A percentile compares a stretch with the other conserved stretches of the same genome.
Conservation (phyloP, 1,284 basidiomycete genomes). For the Cutaneotrichosporon arboriforme region DNA sequence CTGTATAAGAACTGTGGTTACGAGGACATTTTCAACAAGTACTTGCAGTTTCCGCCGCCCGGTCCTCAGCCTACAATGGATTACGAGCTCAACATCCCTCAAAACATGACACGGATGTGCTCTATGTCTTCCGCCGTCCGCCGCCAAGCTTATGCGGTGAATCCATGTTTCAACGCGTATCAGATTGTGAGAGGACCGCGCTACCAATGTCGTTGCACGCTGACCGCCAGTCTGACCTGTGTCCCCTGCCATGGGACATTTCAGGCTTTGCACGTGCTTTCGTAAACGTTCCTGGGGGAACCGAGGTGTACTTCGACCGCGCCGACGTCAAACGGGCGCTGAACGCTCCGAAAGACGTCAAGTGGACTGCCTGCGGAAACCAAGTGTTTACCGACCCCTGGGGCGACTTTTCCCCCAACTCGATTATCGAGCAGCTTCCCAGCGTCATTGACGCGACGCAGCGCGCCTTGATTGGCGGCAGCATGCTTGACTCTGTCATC, state of each 20-base stretch:
- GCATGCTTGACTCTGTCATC: slow-evolving; percentile 35
- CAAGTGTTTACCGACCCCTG: slow-evolving; percentile 53
- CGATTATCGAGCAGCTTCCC: slow-evolving; percentile 36
- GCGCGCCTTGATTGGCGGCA: slow-evolving; percentile 64
- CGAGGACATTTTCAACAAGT: slow-evolving; percentile 57
- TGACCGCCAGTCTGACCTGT: slow-evolving; percentile 34
- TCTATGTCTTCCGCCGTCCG: slow-evolving; percentile 58
- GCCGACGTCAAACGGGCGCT: slow-evolving; percentile 65
- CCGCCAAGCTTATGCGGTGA: slow-evolving; percentile 52
- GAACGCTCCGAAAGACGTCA: slow-evolving; percentile 60
- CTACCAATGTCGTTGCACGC: too few relatives aligned
- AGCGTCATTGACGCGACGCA: slow-evolving; percentile 57
- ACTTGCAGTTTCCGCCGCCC: slow-evolving; percentile 60
- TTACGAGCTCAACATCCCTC: slow-evolving; percentile 36
- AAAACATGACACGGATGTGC: slow-evolving; percentile 56
- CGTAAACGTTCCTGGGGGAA: not conserved
- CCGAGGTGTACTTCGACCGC: slow-evolving; percentile 59
- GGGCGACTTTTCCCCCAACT: slow-evolving; percentile 51
- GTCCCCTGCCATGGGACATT: slow-evolving; percentile 64
- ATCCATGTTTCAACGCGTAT: slow-evolving; percentile 71
- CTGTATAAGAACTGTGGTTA: slow-evolving; percentile 59
- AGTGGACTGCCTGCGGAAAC: slow-evolving; percentile 63
- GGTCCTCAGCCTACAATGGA: slow-evolving; percentile 37
- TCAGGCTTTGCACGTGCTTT: slow-evolving; percentile 50
- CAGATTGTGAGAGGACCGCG: slow-evolving; percentile 58